Conservation (phyloP, 441 rosid genomes). For the Isatis lusitanica region DNA sequence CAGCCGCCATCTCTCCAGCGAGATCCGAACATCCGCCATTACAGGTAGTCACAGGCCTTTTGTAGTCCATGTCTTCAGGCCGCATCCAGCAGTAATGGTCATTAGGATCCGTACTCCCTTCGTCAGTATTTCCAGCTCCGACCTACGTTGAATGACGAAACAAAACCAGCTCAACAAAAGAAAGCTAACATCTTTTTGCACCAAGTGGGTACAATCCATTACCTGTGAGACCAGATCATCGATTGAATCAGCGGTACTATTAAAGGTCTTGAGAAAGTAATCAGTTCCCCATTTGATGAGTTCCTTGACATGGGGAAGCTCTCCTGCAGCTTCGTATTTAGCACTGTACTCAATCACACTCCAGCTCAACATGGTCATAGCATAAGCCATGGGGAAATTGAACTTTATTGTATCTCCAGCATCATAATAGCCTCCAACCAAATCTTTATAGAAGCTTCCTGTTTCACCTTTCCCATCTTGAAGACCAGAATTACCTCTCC, state of each 20-base stretch:
- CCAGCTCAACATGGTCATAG: constrained; percentile 97
- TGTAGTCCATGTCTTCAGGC: constrained; percentile 90
- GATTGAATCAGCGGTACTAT: constrained; percentile 69
- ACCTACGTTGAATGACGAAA: constrained; percentile 44
- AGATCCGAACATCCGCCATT: constrained; percentile 73
- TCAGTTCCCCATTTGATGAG: constrained; percentile 78
- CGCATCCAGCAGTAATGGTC: constrained; percentile 97
- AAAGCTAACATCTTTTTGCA: neutral
- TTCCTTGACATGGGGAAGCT: constrained; percentile 73
- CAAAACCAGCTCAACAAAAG: neutral
- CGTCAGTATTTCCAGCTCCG: constrained; percentile 76
- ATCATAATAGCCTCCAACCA: constrained; percentile 81
- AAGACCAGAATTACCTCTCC: constrained; percentile 84
- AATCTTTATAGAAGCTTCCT: constrained; percentile 51
- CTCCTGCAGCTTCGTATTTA: constrained; percentile 86
- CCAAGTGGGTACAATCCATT: neutral
- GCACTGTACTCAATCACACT: constrained; percentile 92
- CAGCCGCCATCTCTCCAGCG: constrained; percentile 96
- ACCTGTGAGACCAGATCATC: constrained; percentile 67
- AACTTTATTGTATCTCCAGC: constrained; percentile 95
- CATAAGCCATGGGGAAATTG: constrained; percentile 73
- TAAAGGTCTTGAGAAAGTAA: constrained; percentile 76
- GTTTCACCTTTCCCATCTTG: constrained; percentile 74
- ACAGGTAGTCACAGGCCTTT: constrained; percentile 60
- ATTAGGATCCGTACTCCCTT: constrained; percentile 60